phyloP scores from a whole-genome alignment of 179 eudicot species.

The Gypsophila paniculata region DNA sequence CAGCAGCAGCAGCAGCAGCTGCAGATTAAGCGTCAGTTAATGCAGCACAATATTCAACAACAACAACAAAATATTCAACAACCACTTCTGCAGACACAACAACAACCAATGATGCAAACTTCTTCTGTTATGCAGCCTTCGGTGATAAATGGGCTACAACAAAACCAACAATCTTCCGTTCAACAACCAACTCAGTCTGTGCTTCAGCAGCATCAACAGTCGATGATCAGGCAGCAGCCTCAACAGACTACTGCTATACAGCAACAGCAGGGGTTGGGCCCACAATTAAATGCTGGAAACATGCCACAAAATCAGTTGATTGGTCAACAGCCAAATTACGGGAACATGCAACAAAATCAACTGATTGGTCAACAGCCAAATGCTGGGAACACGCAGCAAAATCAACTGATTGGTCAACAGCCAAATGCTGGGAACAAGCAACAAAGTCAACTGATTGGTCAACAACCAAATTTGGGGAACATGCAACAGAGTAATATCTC shows the following conservation, averaged over 20 bases:
- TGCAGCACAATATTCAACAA: slow-evolving; percentile 69
- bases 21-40: slow-evolving; percentile 46
- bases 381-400: slow-evolving; percentile 9
- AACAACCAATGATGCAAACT: slow-evolving; percentile 58
- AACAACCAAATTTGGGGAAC: slow-evolving; percentile 50
- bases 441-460: slow-evolving; percentile 15
- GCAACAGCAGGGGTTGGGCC: slow-evolving; percentile 52
- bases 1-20: slow-evolving; percentile 60
- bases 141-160: slow-evolving; percentile 54
- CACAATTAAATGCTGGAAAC: slow-evolving; percentile 48
- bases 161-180: slow-evolving; percentile 61
- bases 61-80: slow-evolving; percentile 34
- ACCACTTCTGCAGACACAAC: slow-evolving; percentile 24
- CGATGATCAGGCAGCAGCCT: slow-evolving; percentile 43
- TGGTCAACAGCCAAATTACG: slow-evolving; percentile 29
- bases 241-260: slow-evolving; percentile 49
- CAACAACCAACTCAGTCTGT: slow-evolving; percentile 66
- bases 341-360: slow-evolving; percentile 56
- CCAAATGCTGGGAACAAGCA: not conserved
- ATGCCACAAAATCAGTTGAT: slow-evolving; percentile 51
- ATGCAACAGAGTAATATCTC: slow-evolving; percentile 62
- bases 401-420: slow-evolving; percentile 9
- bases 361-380: slow-evolving; percentile 6
- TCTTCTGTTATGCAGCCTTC: slow-evolving; percentile 68
- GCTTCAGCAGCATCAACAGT: slow-evolving; percentile 68